Evolutionary conservation across 352 stramenopile species (phyloP).

Genomic region (Globisporangium nagaii): DNA sequence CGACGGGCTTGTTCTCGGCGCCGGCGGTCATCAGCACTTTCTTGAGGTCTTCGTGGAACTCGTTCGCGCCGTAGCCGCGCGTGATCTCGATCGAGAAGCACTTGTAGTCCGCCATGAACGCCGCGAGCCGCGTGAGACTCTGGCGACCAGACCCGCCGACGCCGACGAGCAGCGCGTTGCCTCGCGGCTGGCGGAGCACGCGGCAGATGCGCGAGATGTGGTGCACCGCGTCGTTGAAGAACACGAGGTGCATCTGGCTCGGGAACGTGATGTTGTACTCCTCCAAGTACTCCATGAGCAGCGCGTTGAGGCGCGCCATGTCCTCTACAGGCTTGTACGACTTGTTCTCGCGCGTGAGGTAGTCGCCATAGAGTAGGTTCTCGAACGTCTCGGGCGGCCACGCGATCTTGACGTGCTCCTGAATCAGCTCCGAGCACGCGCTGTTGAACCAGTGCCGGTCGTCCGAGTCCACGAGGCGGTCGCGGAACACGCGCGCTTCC

Average conservation of each 20-base stretch:
- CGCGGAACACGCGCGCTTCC: conserved; percentile 88
- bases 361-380: conserved; percentile 89
- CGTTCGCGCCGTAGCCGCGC: conserved; percentile 81
- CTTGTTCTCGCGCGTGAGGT: conserved; percentile 75
- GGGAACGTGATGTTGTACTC: conserved; percentile 94
- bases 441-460: conserved; percentile 88
- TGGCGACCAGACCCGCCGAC: conserved; percentile 89
- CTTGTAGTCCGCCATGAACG: conserved; percentile 91
- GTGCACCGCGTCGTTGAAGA: conserved; percentile 93
- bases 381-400: conserved; percentile 66
- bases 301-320: conserved; percentile 51
- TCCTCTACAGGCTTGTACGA: conserved; percentile 71
- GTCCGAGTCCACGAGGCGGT: conserved; percentile 84
- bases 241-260: conserved; percentile 92
- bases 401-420: conserved; percentile 58
- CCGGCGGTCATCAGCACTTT: conserved; percentile 88
- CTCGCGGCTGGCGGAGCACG: conserved; percentile 88
- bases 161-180: conserved; percentile 90
- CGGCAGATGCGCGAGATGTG: conserved; percentile 92
- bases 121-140: conserved; percentile 85
- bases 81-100: conserved; percentile 93
- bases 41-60: conserved; percentile 92
- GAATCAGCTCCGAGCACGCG: conserved; percentile 62
- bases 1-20: conserved; percentile 80
- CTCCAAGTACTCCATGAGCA: conserved; percentile 90